phyloP scores from a whole-genome alignment of 1,284 basidiomycete species.

The Apiotrichum veenhuisii region DNA sequence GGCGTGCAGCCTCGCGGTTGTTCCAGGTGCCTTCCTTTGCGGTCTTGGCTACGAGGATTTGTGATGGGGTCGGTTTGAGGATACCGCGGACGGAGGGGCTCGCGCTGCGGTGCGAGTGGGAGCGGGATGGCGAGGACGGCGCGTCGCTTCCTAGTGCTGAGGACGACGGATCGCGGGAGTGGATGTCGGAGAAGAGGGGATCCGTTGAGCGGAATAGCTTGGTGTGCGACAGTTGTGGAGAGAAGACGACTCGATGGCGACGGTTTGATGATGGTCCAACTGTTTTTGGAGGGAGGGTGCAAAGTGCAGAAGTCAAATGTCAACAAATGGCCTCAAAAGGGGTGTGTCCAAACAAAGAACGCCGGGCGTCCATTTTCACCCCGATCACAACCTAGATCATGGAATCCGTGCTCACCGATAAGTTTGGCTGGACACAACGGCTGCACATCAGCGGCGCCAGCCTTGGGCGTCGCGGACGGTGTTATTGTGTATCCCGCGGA shows the following conservation, averaged over 20 bases:
- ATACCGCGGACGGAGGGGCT: slow-evolving; percentile 23
- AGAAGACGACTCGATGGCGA: slow-evolving; percentile 31
- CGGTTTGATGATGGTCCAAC: not conserved
- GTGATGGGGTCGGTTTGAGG: slow-evolving; percentile 28
- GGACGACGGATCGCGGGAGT: slow-evolving; percentile 2
- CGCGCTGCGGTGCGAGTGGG: not conserved
- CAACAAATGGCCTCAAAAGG: not conserved
- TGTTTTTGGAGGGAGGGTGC: not conserved
- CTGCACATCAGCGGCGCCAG: not conserved
- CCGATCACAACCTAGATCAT: not conserved
- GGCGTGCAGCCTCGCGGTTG: slow-evolving; percentile 44
- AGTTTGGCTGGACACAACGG: slow-evolving; percentile 9
- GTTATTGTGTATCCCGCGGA: not conserved
- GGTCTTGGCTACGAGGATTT: slow-evolving; percentile 38
- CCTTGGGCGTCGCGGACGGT: not conserved
- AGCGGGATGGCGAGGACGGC: slow-evolving; percentile 9
- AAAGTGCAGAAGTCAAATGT: too few relatives aligned
- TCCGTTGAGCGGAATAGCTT: slow-evolving; percentile 37
- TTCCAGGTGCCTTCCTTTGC: slow-evolving; percentile 46
- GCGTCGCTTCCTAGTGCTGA: slow-evolving; percentile 8
- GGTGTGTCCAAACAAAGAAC: not conserved
- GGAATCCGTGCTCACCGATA: not conserved
- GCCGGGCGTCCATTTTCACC: not conserved
- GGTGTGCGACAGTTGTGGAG: slow-evolving; percentile 29
- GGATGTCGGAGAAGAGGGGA: slow-evolving; percentile 23